phyloP scores from a whole-genome alignment of 1,284 basidiomycete genomes.

The Pseudozyma sp. region DNA sequence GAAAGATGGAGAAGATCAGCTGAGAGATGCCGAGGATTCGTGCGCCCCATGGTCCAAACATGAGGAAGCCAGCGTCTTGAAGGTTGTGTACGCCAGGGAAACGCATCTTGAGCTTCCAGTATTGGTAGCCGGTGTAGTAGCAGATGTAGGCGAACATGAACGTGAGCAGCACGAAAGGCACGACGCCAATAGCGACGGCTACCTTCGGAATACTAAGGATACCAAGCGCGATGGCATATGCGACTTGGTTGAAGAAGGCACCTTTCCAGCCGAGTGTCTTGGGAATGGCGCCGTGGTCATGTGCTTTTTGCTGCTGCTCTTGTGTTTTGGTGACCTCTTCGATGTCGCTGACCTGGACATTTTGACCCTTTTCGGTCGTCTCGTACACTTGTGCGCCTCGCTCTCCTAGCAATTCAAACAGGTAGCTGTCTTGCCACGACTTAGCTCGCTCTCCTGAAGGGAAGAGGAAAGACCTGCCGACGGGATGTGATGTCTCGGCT shows the following conservation, averaged over 20 bases:
- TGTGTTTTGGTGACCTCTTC: conserved; percentile 37
- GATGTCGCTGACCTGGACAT: conserved; percentile 46
- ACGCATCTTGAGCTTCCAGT: conserved; percentile 56
- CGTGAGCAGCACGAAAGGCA: conserved; percentile 55
- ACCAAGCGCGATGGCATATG: conserved; percentile 60
- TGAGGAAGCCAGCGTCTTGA: conserved; percentile 59
- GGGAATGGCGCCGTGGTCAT: conserved; percentile 40
- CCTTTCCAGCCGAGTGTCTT: conserved; percentile 60
- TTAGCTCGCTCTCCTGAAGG: conserved; percentile 48
- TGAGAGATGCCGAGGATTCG: conserved; percentile 43
- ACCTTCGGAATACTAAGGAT: conserved; percentile 58
- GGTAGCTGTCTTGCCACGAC: conserved; percentile 49
- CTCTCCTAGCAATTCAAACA: conserved; percentile 47
- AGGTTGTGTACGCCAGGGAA: conserved; percentile 61
- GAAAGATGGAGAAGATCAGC: conserved; percentile 54
- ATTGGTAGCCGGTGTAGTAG: conserved; percentile 54
- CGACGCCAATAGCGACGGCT: conserved; percentile 57
- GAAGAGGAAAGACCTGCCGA: conserved; percentile 48
- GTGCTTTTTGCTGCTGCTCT: conserved; percentile 18
- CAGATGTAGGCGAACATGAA: conserved; percentile 54
- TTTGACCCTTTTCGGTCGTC: conserved; percentile 36
- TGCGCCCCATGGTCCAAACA: conserved; percentile 54
- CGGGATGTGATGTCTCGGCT: conserved; percentile 18
- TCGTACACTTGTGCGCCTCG: conserved; percentile 36
- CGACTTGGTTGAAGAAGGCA: conserved; percentile 58